Evolutionary conservation across 1,284 basidiomycete species (phyloP), one percentile per base, ranked within the genome.

Genomic region (Cryptococcus wingfieldii): DNA sequence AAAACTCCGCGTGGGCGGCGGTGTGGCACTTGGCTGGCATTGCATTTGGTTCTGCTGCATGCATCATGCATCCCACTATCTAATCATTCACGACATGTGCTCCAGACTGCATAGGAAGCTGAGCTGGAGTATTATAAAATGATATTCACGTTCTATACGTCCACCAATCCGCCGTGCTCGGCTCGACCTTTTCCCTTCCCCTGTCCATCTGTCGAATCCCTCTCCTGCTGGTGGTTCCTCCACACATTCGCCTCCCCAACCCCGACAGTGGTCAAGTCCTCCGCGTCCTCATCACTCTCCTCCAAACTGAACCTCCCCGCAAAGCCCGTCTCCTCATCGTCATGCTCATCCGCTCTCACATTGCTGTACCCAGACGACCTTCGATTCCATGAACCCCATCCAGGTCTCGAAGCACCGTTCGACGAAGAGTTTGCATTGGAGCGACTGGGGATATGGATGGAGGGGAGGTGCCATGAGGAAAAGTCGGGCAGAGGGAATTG

Each of bases 261-360:
- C 25, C 59, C 62, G 45, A 52, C 52, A 19, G 54, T 58, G 3
- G 59, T 64, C 42, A 64, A 48, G 62, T 65, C 61, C 54, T 64
- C 55, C 18, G 66, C 65, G 41, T 70, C 68, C 3, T 70, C 74
- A 42, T 75, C 73, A 53, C 74, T 71, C 49, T 75, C 74, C 7
- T 72, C 70, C 23, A 76, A 55, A 50, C 70, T 74, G 58, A 74
- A 77, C 16, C 74, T 57, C 31, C 65, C 68, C 6, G 72, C 70
- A 77, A 91, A 89, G 39, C 66, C 66, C 48, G 79, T 80, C 50
- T 81, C 79, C 18, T 46, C 44, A 59, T 84, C 80, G 58, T 82
- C 73, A 41, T 70, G 55, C 38, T 77, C 72, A 39, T 75, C 69
- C 4, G 69, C 68, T 12, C 69, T 54, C 23, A 74, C 61, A 49